phyloP scores from a whole-genome alignment of 179 eudicot genomes.

The Vitellaria paradoxa region DNA sequence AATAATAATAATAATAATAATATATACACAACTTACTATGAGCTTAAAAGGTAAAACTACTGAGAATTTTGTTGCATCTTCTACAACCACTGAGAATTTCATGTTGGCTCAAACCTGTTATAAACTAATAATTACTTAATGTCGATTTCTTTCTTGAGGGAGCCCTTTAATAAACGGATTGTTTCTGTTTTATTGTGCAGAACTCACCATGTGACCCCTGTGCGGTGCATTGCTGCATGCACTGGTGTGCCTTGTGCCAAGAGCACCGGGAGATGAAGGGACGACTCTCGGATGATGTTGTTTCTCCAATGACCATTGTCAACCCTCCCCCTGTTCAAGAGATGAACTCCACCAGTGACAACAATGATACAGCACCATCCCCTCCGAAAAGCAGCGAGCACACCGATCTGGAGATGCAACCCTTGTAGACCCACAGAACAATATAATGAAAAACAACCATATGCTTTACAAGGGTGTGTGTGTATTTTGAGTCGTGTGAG shows the following conservation, averaged over 20 bases:
- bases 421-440: slow-evolving; percentile 37
- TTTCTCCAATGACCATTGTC: slow-evolving; percentile 59
- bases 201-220: slow-evolving; percentile 96
- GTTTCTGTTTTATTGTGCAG: slow-evolving; percentile 37
- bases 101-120: not conserved
- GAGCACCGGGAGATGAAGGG: slow-evolving; percentile 96
- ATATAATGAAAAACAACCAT: not conserved
- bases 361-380: slow-evolving; percentile 42
- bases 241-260: slow-evolving; percentile 98
- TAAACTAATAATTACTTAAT: not conserved
- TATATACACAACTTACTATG: not conserved
- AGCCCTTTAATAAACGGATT: not conserved
- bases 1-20: too few relatives aligned
- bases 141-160: not conserved
- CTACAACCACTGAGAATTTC: not conserved
- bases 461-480: not conserved
- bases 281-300: slow-evolving; percentile 68
- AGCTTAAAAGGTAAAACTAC: not conserved
- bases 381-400: slow-evolving; percentile 41
- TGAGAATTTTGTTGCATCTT: not conserved
- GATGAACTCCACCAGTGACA: slow-evolving; percentile 58
- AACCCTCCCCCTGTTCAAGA: slow-evolving; percentile 88
- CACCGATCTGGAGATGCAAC: slow-evolving; percentile 71
- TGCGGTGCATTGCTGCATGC: slow-evolving; percentile 92
- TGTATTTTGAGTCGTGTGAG: slow-evolving; percentile 1